Percentiles rank a stretch among this genome's conserved stretches.
Evolutionary conservation across 257 asterid species (phyloP).

Genomic region (Solanum peruvianum): DNA sequence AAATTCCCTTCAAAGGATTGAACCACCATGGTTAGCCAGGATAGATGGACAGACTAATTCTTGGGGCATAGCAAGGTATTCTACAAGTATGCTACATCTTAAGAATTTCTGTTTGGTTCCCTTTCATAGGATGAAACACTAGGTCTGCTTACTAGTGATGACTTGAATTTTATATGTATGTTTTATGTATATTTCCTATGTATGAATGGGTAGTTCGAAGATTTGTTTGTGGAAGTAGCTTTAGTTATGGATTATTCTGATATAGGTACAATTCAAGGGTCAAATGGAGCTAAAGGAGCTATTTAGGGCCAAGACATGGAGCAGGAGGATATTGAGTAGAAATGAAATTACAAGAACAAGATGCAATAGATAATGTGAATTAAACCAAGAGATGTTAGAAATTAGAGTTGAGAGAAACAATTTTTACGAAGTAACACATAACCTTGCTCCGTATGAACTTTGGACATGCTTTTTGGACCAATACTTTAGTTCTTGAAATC

Average conservation of each 20-base stretch:
- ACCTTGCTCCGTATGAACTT: neutral
- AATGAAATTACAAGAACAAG: neutral
- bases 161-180: neutral
- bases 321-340: neutral
- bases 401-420: neutral
- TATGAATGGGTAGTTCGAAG: neutral
- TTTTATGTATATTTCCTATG: neutral
- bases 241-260: neutral
- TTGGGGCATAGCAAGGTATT: neutral
- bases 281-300: neutral
- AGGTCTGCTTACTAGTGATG: neutral
- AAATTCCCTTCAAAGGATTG: neutral
- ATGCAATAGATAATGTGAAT: neutral
- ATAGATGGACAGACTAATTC: neutral
- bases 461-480: neutral
- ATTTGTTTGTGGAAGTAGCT: neutral
- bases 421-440: neutral
- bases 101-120: neutral
- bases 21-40: neutral
- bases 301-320: neutral
- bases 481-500: neutral
- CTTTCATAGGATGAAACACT: neutral
- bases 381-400: neutral
- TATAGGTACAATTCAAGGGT: neutral
- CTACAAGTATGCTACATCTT: neutral